A percentile compares a stretch with the other conserved stretches of the same genome.
These are phyloP conservation scores for Raffaelea ambrosiae DNA, from an alignment of 2,329 filamentous ascomycete species.

Conservation along the genomic window DNA sequence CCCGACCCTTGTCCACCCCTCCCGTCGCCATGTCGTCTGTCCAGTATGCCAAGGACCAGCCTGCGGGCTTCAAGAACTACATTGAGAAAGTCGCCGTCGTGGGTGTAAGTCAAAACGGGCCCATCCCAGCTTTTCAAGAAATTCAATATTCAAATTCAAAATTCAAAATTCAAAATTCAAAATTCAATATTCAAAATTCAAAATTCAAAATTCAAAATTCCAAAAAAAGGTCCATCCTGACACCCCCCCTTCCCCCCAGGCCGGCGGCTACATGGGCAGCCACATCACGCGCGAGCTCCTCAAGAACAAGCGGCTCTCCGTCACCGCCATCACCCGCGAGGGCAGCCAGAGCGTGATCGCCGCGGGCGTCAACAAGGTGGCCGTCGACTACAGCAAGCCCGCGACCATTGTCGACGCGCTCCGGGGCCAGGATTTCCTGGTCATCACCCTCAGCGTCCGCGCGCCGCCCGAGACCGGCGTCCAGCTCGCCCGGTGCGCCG, in stretches of 20 bases:
- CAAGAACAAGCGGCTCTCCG: slow-evolving; percentile 35
- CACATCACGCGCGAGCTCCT: slow-evolving; percentile 32
- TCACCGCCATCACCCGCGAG: slow-evolving; percentile 41
- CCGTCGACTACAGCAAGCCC: slow-evolving; percentile 36
- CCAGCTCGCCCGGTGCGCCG: slow-evolving; percentile 46
- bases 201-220: too few species aligned
- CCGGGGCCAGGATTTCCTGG: slow-evolving; percentile 42
- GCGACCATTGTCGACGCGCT: slow-evolving; percentile 39
- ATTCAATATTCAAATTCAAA: too few species aligned
- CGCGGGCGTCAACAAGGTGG: slow-evolving; percentile 29
- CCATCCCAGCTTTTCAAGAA: too few species aligned
- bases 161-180: too few species aligned
- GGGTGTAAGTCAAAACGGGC: slow-evolving; percentile 12
- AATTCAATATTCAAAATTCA: too few species aligned
- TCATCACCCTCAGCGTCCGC: slow-evolving; percentile 40
- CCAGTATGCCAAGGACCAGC: slow-evolving; percentile 19
- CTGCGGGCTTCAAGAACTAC: slow-evolving; percentile 18
- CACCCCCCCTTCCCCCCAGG: slow-evolving; percentile 19
- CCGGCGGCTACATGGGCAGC: slow-evolving; percentile 30
- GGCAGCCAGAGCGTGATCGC: slow-evolving; percentile 29
- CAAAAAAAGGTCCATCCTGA: background rate
- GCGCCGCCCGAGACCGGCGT: slow-evolving; percentile 36
- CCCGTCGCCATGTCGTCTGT: background rate
- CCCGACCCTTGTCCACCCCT: background rate
- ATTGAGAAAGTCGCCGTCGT: slow-evolving; percentile 18